Percentiles rank a stretch among this genome's conserved stretches.
phyloP scores from a whole-genome alignment of 2,329 filamentous ascomycete species.

The Aureobasidium sp. region DNA sequence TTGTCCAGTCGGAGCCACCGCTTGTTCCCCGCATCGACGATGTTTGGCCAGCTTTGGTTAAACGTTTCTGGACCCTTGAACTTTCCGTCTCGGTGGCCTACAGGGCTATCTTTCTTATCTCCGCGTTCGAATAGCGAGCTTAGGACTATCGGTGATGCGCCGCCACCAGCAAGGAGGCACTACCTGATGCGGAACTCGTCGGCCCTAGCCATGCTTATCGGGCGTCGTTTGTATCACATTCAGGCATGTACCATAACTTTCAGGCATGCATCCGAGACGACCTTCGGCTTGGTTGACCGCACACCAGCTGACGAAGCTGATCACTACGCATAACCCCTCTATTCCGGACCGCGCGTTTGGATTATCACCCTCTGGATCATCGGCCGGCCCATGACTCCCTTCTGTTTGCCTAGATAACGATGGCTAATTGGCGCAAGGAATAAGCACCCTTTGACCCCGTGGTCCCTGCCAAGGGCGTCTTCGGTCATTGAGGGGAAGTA shows the following conservation, averaged over 20 bases:
- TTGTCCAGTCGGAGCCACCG: not conserved
- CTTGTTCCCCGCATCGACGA: conserved; percentile 1
- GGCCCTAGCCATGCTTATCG: conserved; percentile 6
- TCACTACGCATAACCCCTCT: not conserved
- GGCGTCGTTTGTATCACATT: not conserved
- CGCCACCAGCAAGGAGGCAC: not conserved
- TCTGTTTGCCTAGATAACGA: conserved; percentile 7
- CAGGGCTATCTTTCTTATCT: not conserved
- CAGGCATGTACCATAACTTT: not conserved
- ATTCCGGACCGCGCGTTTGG: conserved; percentile 2
- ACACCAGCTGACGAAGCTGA: not conserved
- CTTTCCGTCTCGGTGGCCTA: not conserved
- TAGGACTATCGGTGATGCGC: conserved; percentile 8
- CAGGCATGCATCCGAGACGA: not conserved
- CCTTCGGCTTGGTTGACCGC: not conserved
- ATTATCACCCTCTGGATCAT: not conserved
- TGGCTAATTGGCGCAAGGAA: conserved; percentile 4
- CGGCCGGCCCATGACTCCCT: conserved; percentile 1
- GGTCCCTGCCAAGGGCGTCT: conserved; percentile 5
- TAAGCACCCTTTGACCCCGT: not conserved
- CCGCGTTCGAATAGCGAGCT: not conserved
- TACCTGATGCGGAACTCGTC: conserved; percentile 2
- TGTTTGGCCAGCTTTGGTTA: conserved; percentile 5
- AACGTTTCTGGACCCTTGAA: not conserved
- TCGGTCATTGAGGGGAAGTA: conserved; percentile 9